A percentile compares a stretch with the other conserved stretches of the same genome.
Conservation (phyloP, 495 filamentous ascomycete species). For the Daldinia loculata region DNA sequence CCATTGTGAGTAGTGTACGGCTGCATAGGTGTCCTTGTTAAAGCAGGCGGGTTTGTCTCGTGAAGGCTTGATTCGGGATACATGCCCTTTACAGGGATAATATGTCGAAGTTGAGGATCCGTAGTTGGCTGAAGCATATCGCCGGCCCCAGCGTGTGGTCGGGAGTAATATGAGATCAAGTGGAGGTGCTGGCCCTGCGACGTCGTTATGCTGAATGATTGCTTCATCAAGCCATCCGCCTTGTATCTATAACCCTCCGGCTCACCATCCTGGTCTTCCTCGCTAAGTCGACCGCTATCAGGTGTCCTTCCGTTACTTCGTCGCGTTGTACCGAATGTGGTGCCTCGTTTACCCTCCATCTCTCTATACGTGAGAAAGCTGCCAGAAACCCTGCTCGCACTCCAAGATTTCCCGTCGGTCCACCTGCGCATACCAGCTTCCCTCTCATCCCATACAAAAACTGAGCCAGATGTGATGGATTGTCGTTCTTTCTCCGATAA, state of each 20-base stretch:
- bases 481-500: conserved; percentile 97
- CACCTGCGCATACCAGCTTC: conserved; percentile 98
- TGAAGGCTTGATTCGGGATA: conserved; percentile 97
- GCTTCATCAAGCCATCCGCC: conserved; percentile 96
- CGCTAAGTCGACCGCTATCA: conserved; percentile 78
- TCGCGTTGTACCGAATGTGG: conserved; percentile 64
- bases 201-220: conserved; percentile 98
- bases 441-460: conserved; percentile 98
- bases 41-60: conserved; percentile 68
- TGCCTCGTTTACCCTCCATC: conserved; percentile 93
- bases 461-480: conserved; percentile 91
- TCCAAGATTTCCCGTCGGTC: conserved; percentile 99
- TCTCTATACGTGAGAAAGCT: conserved; percentile 98
- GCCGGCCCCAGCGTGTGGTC: conserved; percentile 71
- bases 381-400: conserved; percentile 94
- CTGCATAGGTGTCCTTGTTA: conserved; percentile 60
- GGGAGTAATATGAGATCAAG: conserved; percentile 94
- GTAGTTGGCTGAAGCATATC: conserved; percentile 79
- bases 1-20: conserved; percentile 55
- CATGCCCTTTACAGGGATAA: conserved; percentile 87
- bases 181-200: conserved; percentile 89
- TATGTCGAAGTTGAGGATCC: conserved; percentile 82
- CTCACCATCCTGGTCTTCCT: conserved; percentile 84
- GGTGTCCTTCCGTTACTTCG: conserved; percentile 75
- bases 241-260: conserved; percentile 98